Evolutionary conservation across 306 rosid genomes (phyloP).

Genomic region (Malus sylvestris): DNA sequence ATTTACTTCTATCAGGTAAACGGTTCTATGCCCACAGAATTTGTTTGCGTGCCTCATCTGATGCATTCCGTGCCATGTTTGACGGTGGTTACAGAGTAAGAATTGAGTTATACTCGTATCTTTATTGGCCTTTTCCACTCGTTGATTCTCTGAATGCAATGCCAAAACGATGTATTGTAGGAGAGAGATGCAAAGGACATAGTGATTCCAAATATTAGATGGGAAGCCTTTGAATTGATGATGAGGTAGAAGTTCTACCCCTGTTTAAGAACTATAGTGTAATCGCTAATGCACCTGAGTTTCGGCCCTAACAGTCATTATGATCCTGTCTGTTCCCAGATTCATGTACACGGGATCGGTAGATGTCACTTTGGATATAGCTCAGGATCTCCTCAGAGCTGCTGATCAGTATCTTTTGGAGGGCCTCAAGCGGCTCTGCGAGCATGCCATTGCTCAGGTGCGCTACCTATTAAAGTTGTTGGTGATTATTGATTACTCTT

Average conservation of each 20-base stretch:
- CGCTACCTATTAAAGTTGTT: background rate
- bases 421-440: slow-evolving; percentile 62
- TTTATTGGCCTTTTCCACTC: background rate
- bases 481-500: background rate
- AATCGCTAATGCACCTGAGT: background rate
- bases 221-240: slow-evolving; percentile 33
- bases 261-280: background rate
- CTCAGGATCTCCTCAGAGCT: slow-evolving; percentile 57
- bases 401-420: slow-evolving; percentile 81
- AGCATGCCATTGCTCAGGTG: slow-evolving; percentile 56
- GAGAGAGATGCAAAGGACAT: slow-evolving; percentile 28
- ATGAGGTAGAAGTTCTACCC: slow-evolving; percentile 19
- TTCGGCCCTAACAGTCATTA: background rate
- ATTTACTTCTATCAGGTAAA: slow-evolving; percentile 16
- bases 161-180: slow-evolving; percentile 3
- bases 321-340: slow-evolving; percentile 19
- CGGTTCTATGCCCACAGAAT: slow-evolving; percentile 30
- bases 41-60: slow-evolving; percentile 35
- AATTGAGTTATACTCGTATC: background rate
- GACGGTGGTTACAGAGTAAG: slow-evolving; percentile 28
- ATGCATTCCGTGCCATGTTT: slow-evolving; percentile 30
- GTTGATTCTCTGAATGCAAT: too few relatives aligned
- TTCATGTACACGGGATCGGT: slow-evolving; percentile 59
- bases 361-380: slow-evolving; percentile 40
- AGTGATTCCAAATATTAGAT: slow-evolving; percentile 29